Evolutionary conservation across 441 rosid species (phyloP).

Genomic region (Corymbia citriodora): DNA sequence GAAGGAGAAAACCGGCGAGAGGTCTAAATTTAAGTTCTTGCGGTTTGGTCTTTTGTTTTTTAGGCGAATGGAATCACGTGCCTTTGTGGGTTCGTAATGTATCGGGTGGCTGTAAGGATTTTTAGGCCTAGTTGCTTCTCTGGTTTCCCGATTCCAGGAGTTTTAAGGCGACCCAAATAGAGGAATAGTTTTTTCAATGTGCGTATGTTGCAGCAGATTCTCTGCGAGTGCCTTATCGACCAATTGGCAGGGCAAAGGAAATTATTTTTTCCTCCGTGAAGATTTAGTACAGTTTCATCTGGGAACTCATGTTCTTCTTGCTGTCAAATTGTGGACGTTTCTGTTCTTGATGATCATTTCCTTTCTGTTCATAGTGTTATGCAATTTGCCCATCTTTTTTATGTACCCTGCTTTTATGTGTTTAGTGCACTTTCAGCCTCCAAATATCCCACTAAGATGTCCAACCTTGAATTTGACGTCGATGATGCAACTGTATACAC

Average conservation of each 20-base stretch:
- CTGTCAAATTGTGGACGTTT: background rate
- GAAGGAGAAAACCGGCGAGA: background rate
- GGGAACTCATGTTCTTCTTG: background rate
- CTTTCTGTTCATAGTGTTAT: background rate
- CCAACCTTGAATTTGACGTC: background rate
- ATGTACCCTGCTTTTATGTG: background rate
- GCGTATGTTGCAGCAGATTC: background rate
- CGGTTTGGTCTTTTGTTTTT: background rate
- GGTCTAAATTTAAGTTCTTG: background rate
- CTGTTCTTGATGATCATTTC: background rate
- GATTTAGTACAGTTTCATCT: background rate
- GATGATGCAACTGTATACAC: background rate
- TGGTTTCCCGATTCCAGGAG: background rate
- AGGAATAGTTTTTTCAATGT: background rate
- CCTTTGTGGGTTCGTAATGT: background rate
- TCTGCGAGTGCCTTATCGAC: background rate
- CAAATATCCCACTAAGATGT: background rate
- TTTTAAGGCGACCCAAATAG: background rate
- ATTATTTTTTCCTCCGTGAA: background rate
- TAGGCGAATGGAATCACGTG: background rate
- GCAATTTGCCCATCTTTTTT: background rate
- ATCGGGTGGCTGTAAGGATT: background rate
- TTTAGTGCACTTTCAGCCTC: background rate
- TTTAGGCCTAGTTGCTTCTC: background rate
- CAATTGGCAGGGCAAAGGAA: background rate